Evolutionary conservation across 2,329 filamentous ascomycete species (phyloP).

Genomic region (Beauveria brongniartii): DNA sequence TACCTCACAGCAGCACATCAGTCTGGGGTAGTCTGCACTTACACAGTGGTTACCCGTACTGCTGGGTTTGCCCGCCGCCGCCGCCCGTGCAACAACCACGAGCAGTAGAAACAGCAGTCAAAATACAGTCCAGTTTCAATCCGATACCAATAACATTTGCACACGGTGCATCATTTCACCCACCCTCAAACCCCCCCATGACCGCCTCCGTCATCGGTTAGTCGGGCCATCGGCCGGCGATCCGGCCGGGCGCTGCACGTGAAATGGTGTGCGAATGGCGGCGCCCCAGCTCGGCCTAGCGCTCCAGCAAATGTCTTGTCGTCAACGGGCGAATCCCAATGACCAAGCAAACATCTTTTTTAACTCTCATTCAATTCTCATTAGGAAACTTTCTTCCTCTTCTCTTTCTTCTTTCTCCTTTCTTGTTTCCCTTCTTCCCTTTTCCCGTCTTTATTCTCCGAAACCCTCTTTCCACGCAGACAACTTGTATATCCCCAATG

Average conservation of each 20-base stretch:
- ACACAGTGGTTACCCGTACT: too few species aligned
- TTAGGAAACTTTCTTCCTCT: background rate
- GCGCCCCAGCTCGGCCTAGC: slow-evolving; percentile 11
- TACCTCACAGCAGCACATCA: too few species aligned
- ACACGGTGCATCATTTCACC: background rate
- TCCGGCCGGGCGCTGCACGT: slow-evolving; percentile 15
- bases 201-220: slow-evolving; percentile 8
- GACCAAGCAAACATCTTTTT: background rate
- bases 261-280: slow-evolving; percentile 19
- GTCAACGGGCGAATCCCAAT: background rate
- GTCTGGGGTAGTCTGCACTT: too few species aligned
- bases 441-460: background rate
- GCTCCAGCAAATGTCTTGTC: background rate
- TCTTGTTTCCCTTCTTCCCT: accelerated
- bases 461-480: too few species aligned
- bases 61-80: too few species aligned
- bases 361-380: background rate
- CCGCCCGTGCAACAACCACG: too few species aligned
- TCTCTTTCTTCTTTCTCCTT: too few species aligned
- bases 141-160: too few species aligned
- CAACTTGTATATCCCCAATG: background rate
- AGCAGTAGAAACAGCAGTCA: background rate
- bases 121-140: background rate
- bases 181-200: background rate
- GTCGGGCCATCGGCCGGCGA: slow-evolving; percentile 9